Percentiles rank a stretch among this genome's conserved stretches.
Evolutionary conservation across 2,329 filamentous ascomycete genomes (phyloP).

Genomic region (Ophiosphaerella herpotricha): DNA sequence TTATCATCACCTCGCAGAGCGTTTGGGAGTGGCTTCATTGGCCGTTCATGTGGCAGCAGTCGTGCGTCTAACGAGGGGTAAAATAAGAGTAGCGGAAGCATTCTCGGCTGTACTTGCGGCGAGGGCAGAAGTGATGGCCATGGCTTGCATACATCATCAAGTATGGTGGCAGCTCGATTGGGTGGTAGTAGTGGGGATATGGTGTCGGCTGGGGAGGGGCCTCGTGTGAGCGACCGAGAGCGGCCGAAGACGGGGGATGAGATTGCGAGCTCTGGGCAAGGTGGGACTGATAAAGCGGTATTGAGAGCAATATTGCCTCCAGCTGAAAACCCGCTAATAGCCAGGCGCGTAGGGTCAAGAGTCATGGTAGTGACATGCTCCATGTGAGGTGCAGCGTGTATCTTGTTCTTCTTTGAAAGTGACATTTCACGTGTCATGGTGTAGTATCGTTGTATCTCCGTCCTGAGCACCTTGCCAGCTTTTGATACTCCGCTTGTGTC

Average conservation of each 20-base stretch:
- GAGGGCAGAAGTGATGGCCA: conserved; percentile 47
- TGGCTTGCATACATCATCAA: conserved; percentile 35
- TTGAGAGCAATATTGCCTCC: conserved; percentile 56
- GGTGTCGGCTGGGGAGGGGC: conserved; percentile 16
- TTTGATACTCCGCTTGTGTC: conserved; percentile 40
- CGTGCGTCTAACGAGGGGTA: conserved; percentile 51
- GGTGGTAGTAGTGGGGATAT: conserved; percentile 37
- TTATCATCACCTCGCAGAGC: conserved; percentile 41
- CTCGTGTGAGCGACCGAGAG: conserved; percentile 10
- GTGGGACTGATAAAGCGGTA: conserved; percentile 45
- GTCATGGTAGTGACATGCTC: conserved; percentile 29
- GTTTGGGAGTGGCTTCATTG: conserved; percentile 42
- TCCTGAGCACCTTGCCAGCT: conserved; percentile 39
- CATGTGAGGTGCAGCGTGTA: conserved; percentile 12
- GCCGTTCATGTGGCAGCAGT: conserved; percentile 47
- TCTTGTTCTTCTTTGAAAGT: conserved; percentile 22
- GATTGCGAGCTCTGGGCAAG: conserved; percentile 28
- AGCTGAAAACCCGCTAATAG: conserved; percentile 52
- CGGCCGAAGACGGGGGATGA: conserved; percentile 9
- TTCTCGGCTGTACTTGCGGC: conserved; percentile 38
- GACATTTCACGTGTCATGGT: conserved; percentile 28
- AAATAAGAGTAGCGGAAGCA: conserved; percentile 49
- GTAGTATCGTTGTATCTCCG: conserved; percentile 42
- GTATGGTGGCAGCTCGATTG: conserved; percentile 32
- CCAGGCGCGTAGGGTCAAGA: conserved; percentile 48